Evolutionary conservation across 1,284 basidiomycete genomes (phyloP).

Genomic region (Ustilago vetiveriae): DNA sequence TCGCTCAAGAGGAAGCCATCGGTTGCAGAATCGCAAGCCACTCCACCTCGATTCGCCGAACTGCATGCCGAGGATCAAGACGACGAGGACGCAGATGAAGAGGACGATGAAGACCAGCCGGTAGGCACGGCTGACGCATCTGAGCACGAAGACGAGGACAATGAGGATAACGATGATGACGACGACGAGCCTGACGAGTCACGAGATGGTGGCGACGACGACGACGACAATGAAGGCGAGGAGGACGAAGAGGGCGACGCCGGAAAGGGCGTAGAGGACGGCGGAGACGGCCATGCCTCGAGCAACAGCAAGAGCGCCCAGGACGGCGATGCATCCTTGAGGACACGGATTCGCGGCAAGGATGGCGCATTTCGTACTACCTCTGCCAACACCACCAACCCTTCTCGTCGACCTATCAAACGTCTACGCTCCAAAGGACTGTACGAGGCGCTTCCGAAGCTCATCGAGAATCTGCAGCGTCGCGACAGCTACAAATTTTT

Average conservation of each 20-base stretch:
- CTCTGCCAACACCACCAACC: slow-evolving; percentile 4
- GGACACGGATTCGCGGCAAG: slow-evolving; percentile 17
- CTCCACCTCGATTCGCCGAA: slow-evolving; percentile 18
- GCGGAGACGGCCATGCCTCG: neutral
- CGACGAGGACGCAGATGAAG: slow-evolving; percentile 15
- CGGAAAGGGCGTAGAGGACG: neutral
- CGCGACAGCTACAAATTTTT: slow-evolving; percentile 89
- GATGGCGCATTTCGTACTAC: slow-evolving; percentile 25
- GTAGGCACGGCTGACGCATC: neutral
- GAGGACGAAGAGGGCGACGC: slow-evolving; percentile 1
- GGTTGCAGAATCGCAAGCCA: slow-evolving; percentile 11
- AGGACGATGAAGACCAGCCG: slow-evolving; percentile 3
- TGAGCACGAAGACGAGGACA: slow-evolving; percentile 3
- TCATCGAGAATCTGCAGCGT: slow-evolving; percentile 66
- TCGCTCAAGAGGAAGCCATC: slow-evolving; percentile 42
- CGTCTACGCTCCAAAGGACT: slow-evolving; percentile 43
- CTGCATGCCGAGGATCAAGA: slow-evolving; percentile 7
- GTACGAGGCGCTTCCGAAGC: slow-evolving; percentile 49
- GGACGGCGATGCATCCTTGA: slow-evolving; percentile 3
- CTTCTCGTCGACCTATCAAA: slow-evolving; percentile 44
- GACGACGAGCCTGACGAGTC: slow-evolving; percentile 3
- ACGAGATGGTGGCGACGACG: slow-evolving; percentile 3
- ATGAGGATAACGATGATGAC: slow-evolving; percentile 8
- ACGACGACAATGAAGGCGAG: slow-evolving; percentile 2
- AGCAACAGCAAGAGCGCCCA: neutral